phyloP scores from a whole-genome alignment of 495 filamentous ascomycete genomes.

The Xylaria grammica region DNA sequence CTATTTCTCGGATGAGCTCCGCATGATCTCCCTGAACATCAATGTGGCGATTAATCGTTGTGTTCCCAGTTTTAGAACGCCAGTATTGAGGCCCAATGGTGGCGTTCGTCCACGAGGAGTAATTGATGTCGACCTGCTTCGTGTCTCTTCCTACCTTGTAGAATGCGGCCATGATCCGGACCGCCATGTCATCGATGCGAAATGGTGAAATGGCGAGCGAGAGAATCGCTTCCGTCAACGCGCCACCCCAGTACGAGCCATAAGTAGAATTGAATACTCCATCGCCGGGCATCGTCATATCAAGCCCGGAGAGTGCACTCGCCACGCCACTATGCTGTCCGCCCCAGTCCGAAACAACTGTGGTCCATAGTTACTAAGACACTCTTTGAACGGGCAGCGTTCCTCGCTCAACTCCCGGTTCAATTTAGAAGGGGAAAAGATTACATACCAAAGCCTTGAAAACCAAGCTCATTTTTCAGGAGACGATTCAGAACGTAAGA shows the following conservation, averaged over 20 bases:
- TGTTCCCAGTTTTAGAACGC: slow-evolving; percentile 60
- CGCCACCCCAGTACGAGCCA: slow-evolving; percentile 75
- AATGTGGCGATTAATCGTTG: slow-evolving; percentile 67
- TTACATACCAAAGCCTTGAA: slow-evolving; percentile 65
- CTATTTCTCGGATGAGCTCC: slow-evolving; percentile 60
- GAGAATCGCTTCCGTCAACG: slow-evolving; percentile 75
- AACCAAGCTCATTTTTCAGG: slow-evolving; percentile 59
- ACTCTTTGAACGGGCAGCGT: not conserved
- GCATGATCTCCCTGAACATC: slow-evolving; percentile 59
- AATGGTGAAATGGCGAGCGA: slow-evolving; percentile 77
- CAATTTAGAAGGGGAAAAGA: slow-evolving; percentile 11
- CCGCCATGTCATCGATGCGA: slow-evolving; percentile 89
- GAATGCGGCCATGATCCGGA: slow-evolving; percentile 84
- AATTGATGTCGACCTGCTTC: slow-evolving; percentile 71
- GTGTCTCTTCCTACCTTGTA: slow-evolving; percentile 75
- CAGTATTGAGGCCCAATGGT: slow-evolving; percentile 71
- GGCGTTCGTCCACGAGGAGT: slow-evolving; percentile 82
- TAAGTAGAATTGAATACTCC: slow-evolving; percentile 59
- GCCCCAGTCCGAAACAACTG: slow-evolving; percentile 86
- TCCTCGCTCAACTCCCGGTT: too few species aligned
- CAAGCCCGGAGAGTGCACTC: slow-evolving; percentile 79
- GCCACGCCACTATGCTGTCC: slow-evolving; percentile 82
- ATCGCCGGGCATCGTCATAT: slow-evolving; percentile 96
- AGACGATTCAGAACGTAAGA: slow-evolving; percentile 54
- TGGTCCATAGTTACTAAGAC: not conserved